These are phyloP conservation scores for Diaporthe batatas DNA, from an alignment of 2,329 filamentous ascomycete genomes.

Conservation along the genomic window DNA sequence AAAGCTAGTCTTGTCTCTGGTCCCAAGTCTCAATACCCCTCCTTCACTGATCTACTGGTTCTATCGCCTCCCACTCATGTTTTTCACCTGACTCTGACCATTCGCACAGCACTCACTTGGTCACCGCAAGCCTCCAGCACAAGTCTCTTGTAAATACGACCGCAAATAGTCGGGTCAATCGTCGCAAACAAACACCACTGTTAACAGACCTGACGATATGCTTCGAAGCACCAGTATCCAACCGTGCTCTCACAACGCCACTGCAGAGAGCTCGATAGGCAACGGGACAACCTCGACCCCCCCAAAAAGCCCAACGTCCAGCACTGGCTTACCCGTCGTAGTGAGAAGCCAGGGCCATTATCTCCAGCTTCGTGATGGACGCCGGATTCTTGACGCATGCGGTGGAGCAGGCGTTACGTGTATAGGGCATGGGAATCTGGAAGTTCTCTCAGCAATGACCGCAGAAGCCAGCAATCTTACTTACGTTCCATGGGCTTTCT, in stretches of 20 bases:
- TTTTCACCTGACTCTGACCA: background rate
- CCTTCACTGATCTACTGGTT: background rate
- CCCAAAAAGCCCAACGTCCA: background rate
- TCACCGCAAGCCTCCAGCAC: slow-evolving; percentile 1
- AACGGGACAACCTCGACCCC: background rate
- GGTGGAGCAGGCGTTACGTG: slow-evolving; percentile 80
- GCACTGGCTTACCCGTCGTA: slow-evolving; percentile 33
- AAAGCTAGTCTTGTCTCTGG: background rate
- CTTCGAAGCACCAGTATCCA: background rate
- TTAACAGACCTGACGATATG: background rate
- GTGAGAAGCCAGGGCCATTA: slow-evolving; percentile 45
- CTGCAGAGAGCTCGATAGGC: background rate
- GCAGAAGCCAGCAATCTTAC: slow-evolving; percentile 58
- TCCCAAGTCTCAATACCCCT: background rate
- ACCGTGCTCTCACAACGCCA: background rate
- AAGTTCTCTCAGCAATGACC: slow-evolving; percentile 71
- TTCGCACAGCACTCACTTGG: background rate
- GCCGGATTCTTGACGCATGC: slow-evolving; percentile 77
- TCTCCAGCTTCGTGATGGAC: slow-evolving; percentile 55
- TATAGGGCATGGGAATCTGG: slow-evolving; percentile 74
- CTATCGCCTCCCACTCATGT: background rate
- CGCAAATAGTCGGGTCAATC: background rate
- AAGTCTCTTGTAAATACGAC: background rate
- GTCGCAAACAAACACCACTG: background rate
- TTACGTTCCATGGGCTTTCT: slow-evolving; percentile 60